Base-by-base conservation (phyloP, 768 basidiomycete genomes). In the Pholiota microspora region DNA sequence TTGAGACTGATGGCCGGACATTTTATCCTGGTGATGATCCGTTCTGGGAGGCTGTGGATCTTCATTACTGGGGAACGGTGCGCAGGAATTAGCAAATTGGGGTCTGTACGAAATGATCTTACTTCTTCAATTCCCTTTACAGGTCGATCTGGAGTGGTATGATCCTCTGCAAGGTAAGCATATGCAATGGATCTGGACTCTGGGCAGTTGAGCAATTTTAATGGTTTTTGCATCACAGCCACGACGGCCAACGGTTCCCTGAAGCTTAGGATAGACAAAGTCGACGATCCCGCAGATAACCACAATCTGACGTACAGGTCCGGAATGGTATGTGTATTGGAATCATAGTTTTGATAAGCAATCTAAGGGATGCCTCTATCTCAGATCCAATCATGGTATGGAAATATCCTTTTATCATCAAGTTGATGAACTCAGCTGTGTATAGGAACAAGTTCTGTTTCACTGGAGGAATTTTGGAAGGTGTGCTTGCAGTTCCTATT, bases 81-180 rank as follows among this genome's bases (percentile, higher is more conserved):
- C 62, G 40, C 18, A 23, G 16, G 18, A 8, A 23, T 42, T 10
- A 7, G 7, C 6, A 16, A 23, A 15, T 7, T 4, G 35, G 35
- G 35, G 13, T 7, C 7, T 4, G 21, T 21, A 42, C 9, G 6
- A 10, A 10, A 16, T 3, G 40, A 42, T 7, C 7, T 18, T 23
- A 8, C 7, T 1, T 23, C 12, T 24, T 18, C n/a, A n/a, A 31
- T 31, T 42, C 40, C 40, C 32, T 40, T 27, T 27, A 10, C 44
- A 76, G 56, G 83, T 74, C 58, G 86, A 91, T 66, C 64, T 89
- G 58, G 90, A 92, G 67, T 92, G 90, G 90, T 93, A 92, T 66
- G 80, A 82, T 60, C 88, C 87, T 23, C 67, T 77, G 62, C 79
- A 68, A 60, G 70, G 73, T 74, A 51, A 16, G 63, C 54, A 27